These are phyloP conservation scores for Verbascum thapsus DNA, from an alignment of 257 asterid genomes.

Conservation along the genomic window DNA sequence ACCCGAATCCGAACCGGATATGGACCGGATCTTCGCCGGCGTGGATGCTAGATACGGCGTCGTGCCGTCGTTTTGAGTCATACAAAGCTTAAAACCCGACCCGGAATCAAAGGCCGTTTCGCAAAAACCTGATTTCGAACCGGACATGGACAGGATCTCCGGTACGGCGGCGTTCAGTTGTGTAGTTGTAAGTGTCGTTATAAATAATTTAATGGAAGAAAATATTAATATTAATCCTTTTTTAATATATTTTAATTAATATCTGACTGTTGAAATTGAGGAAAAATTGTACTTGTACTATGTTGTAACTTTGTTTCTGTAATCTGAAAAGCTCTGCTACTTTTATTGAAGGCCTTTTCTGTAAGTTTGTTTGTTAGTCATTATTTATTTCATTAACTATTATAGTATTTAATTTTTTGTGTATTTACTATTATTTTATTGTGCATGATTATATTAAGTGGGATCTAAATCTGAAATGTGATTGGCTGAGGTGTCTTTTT, in stretches of 20 bases:
- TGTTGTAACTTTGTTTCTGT: conserved; percentile 17
- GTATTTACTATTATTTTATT: not conserved
- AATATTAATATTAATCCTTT: conserved; percentile 15
- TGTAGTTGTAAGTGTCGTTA: conserved; percentile 24
- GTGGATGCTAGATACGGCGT: conserved; percentile 48
- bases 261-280: conserved; percentile 17
- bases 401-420: not conserved
- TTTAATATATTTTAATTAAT: not conserved
- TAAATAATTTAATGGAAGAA: conserved; percentile 20
- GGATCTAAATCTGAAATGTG: conserved; percentile 41
- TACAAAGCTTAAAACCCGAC: too few species aligned
- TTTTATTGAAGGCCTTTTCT: conserved; percentile 36
- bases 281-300: conserved; percentile 1
- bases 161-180: conserved; percentile 4
- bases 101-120: too few species aligned
- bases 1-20: conserved; percentile 48
- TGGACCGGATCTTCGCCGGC: conserved; percentile 44
- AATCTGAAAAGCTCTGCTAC: conserved; percentile 34
- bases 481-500: conserved; percentile 44
- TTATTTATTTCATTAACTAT: conserved; percentile 8
- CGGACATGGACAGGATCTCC: too few species aligned
- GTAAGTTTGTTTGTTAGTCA: conserved; percentile 17
- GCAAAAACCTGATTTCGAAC: too few species aligned
- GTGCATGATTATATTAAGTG: not conserved
- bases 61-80: conserved; percentile 51